phyloP scores from a whole-genome alignment of 345 rosid genomes.

The Turnera subulata region DNA sequence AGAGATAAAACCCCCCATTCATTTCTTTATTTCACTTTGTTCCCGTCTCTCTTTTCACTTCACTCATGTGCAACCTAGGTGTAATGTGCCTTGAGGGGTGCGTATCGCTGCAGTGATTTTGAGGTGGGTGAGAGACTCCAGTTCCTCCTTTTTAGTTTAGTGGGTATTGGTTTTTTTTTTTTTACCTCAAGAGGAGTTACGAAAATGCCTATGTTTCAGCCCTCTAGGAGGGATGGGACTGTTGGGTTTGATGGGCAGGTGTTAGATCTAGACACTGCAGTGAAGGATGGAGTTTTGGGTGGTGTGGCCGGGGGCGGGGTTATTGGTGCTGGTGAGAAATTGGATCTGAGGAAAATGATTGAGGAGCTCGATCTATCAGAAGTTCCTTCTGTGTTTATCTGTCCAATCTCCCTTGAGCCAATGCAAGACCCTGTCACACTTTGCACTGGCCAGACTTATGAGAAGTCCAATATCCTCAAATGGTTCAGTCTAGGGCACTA shows the following conservation, averaged over 20 bases:
- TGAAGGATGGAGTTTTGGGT: slow-evolving; percentile 60
- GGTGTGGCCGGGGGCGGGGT: slow-evolving; percentile 36
- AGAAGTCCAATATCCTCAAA: slow-evolving; percentile 60
- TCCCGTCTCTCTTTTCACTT: slow-evolving; percentile 11
- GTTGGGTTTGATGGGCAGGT: slow-evolving; percentile 46
- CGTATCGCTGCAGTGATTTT: slow-evolving; percentile 23
- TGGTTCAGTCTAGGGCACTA: slow-evolving; percentile 64
- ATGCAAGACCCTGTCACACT: slow-evolving; percentile 77
- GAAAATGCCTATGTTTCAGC: slow-evolving; percentile 57
- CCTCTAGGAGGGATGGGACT: slow-evolving; percentile 34
- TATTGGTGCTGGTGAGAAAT: slow-evolving; percentile 32
- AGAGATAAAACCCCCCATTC: slow-evolving; percentile 1
- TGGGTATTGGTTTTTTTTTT: background rate
- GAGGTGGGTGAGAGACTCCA: background rate
- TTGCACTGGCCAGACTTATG: slow-evolving; percentile 77
- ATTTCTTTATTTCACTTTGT: slow-evolving; percentile 3
- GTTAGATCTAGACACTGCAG: slow-evolving; percentile 63
- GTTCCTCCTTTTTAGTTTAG: background rate
- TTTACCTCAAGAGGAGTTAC: background rate
- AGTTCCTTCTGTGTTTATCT: slow-evolving; percentile 60
- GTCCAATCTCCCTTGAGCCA: slow-evolving; percentile 74
- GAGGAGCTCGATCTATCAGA: slow-evolving; percentile 52
- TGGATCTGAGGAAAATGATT: slow-evolving; percentile 65
- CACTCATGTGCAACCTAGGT: slow-evolving; percentile 20
- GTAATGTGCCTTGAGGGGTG: slow-evolving; percentile 32